A percentile compares a stretch with the other conserved stretches of the same genome.
Evolutionary conservation across 202 grass and related monocot species (phyloP).

Genomic region (Elaeis oleifera): DNA sequence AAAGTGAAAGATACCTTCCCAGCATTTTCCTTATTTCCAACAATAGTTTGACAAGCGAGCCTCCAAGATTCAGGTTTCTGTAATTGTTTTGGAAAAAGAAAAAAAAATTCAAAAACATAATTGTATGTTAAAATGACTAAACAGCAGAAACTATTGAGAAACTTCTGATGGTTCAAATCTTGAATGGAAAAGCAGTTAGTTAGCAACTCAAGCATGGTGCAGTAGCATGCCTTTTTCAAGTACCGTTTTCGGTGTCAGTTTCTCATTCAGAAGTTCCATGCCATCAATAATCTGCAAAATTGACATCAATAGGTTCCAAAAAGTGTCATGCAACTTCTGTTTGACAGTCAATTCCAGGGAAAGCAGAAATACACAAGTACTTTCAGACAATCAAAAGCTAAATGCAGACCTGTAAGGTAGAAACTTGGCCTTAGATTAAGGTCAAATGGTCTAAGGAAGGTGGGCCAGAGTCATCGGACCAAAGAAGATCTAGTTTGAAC

Average conservation of each 20-base stretch:
- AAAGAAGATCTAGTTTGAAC: too few relatives aligned
- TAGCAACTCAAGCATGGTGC: background rate
- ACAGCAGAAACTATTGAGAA: too few relatives aligned
- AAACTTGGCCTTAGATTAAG: too few relatives aligned
- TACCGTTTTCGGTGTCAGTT: slow-evolving; percentile 56
- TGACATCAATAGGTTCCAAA: slow-evolving; percentile 14
- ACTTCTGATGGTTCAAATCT: too few relatives aligned
- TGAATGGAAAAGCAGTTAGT: background rate
- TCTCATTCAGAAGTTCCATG: slow-evolving; percentile 65
- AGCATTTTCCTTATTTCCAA: slow-evolving; percentile 84
- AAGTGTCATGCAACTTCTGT: background rate
- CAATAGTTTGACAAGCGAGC: slow-evolving; percentile 86
- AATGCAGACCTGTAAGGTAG: too few relatives aligned
- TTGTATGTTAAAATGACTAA: background rate
- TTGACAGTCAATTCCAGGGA: slow-evolving; percentile 1
- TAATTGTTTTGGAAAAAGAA: background rate
- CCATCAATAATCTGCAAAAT: slow-evolving; percentile 58
- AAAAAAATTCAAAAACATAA: background rate
- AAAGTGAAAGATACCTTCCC: slow-evolving; percentile 47
- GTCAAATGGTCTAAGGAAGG: too few relatives aligned
- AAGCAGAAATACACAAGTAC: background rate
- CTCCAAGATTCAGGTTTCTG: slow-evolving; percentile 93
- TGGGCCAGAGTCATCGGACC: too few relatives aligned
- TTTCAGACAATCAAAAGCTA: too few relatives aligned
- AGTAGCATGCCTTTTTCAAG: slow-evolving; percentile 57